Conservation (phyloP, 179 eudicot genomes). For the Nepenthes alata region DNA sequence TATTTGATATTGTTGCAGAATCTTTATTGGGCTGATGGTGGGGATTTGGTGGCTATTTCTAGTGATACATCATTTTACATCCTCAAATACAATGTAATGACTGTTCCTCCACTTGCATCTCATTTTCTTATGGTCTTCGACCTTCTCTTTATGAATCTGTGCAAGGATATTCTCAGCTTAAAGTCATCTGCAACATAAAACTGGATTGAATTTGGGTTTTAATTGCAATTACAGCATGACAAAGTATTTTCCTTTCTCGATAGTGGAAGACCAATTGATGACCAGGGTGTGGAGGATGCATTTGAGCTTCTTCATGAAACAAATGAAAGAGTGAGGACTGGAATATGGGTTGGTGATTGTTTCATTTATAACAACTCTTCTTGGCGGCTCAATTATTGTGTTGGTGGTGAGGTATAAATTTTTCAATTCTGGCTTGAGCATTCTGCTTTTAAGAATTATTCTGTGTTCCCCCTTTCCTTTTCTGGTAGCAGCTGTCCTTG, state of each 20-base stretch:
- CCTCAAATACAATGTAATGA: conserved; percentile 78
- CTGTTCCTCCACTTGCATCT: neutral
- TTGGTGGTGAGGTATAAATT: conserved; percentile 87
- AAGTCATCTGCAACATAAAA: neutral
- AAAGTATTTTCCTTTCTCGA: conserved; percentile 70
- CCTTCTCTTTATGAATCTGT: neutral
- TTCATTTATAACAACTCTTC: conserved; percentile 90
- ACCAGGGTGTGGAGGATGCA: conserved; percentile 87
- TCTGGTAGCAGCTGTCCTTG: neutral
- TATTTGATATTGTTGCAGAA: conserved; percentile 35
- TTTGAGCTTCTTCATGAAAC: conserved; percentile 94
- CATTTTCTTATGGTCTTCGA: neutral
- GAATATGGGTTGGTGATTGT: conserved; percentile 97
- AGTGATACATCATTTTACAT: conserved; percentile 94
- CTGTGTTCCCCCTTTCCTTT: neutral
- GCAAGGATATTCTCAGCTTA: neutral
- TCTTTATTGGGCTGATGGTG: conserved; percentile 98
- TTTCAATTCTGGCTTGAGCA: neutral
- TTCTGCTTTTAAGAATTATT: neutral
- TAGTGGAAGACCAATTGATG: conserved; percentile 77
- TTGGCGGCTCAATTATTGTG: conserved; percentile 95
- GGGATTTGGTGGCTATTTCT: conserved; percentile 90
- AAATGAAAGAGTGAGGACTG: conserved; percentile 91
- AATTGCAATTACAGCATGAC: conserved; percentile 57
- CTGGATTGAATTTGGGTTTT: conserved; percentile 7